Percentiles rank a stretch among this genome's conserved stretches.
phyloP scores from a whole-genome alignment of 1,284 basidiomycete genomes.

The Microbotryum saponariae region DNA sequence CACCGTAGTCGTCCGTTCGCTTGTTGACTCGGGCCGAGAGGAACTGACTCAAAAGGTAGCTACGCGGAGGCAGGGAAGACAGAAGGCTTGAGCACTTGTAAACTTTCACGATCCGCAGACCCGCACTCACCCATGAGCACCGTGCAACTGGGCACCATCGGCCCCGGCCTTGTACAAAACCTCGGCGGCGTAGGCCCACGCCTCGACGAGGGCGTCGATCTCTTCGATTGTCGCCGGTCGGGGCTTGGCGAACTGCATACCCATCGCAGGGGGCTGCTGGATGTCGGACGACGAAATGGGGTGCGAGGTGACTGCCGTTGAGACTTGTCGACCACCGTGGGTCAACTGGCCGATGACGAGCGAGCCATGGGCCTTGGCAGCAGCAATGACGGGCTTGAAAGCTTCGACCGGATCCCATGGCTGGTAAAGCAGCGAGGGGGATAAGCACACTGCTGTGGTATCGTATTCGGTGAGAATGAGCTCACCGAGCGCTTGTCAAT shows the following conservation, averaged over 20 bases:
- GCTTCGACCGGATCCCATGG: conserved; percentile 37
- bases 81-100: neutral
- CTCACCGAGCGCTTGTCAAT: conserved; percentile 32
- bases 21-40: conserved; percentile 41
- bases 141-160: conserved; percentile 42
- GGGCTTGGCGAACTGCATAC: conserved; percentile 40
- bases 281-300: conserved; percentile 40
- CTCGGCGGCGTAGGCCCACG: conserved; percentile 42
- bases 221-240: conserved; percentile 36
- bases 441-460: neutral
- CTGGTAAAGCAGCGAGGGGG: neutral
- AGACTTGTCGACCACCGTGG: conserved; percentile 44
- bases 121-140: conserved; percentile 38
- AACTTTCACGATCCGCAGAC: neutral
- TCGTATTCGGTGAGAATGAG: too few species aligned
- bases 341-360: conserved; percentile 45
- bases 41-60: conserved; percentile 30
- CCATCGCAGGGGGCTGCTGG: conserved; percentile 32
- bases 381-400: conserved; percentile 40
- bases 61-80: neutral
- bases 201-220: conserved; percentile 41
- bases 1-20: conserved; percentile 44
- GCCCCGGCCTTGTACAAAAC: conserved; percentile 40
- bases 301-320: conserved; percentile 34
- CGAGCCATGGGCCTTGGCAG: conserved; percentile 43